phyloP scores from a whole-genome alignment of 495 filamentous ascomycete genomes.

The Amorphotheca resinae region DNA sequence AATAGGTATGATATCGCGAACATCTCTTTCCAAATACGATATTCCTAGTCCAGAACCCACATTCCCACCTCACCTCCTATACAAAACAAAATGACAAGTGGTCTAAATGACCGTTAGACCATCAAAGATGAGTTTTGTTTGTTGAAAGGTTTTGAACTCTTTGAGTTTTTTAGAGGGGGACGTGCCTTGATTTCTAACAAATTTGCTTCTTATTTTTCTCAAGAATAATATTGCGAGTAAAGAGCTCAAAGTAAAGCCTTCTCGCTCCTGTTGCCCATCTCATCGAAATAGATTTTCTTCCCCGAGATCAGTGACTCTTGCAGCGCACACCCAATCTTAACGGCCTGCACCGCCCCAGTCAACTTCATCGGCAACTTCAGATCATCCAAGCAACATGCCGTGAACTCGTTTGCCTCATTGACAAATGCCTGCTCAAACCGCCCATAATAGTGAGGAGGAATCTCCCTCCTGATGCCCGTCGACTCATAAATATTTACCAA shows the following conservation, averaged over 20 bases:
- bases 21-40: neutral
- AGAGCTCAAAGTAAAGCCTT: too few species aligned
- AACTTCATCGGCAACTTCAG: slow-evolving; percentile 40
- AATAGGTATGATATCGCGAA: neutral
- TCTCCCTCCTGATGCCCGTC: slow-evolving; percentile 39
- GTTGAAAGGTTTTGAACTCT: too few species aligned
- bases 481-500: slow-evolving; percentile 40
- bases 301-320: slow-evolving; percentile 45
- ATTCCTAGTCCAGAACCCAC: neutral
- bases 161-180: too few species aligned
- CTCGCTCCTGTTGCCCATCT: slow-evolving; percentile 25
- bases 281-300: slow-evolving; percentile 46
- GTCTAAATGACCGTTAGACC: neutral
- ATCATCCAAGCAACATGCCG: slow-evolving; percentile 39
- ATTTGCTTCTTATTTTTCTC: too few species aligned
- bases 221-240: too few species aligned
- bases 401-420: slow-evolving; percentile 49
- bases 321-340: slow-evolving; percentile 46
- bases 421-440: slow-evolving; percentile 53
- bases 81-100: neutral
- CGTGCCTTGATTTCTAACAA: too few species aligned
- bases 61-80: neutral
- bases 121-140: too few species aligned
- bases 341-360: slow-evolving; percentile 41
- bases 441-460: slow-evolving; percentile 46